Base-by-base conservation (phyloP, 805 yeast species). In the Candida vaughaniae region DNA sequence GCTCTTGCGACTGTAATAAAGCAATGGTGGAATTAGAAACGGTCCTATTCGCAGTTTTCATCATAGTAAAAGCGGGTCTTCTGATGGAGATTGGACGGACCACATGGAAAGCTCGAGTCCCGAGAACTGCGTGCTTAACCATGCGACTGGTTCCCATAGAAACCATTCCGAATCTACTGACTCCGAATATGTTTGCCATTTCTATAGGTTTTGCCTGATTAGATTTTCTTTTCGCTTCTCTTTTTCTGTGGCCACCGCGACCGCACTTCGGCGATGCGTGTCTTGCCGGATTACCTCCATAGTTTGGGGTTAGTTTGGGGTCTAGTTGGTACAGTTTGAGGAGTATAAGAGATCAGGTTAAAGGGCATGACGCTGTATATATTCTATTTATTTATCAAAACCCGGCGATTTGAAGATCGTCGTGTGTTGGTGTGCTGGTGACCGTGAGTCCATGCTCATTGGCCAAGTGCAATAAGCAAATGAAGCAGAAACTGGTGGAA, bases 1-100 rank as follows among this genome's bases (percentile, higher is more conserved):
- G 88, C 60, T 93, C 99, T 55, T 80, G 70, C 3, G 61, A 43
- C 38, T 64, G 69, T 23, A 69, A 60, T 39, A 59, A 46, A 22
- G 43, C 29, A 15, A 45, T 38, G 16, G 49, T 42, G 14, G 46
- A 37, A 22, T 35, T 45, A 8, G 49, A 42, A 10, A 38, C 45
- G 3, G 17, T 6, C 22, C 46, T 29, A 12, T 11, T 8, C 15
- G 35, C 28, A n/a, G n/a, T n/a, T n/a, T n/a, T n/a, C n/a, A n/a
- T n/a, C n/a, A n/a, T n/a, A n/a, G n/a, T n/a, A n/a, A n/a, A n/a
- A n/a, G n/a, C n/a, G n/a, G n/a, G n/a, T n/a, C n/a, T n/a, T n/a
- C n/a, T n/a, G n/a, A n/a, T n/a, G n/a, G n/a, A n/a, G n/a, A n/a
- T n/a, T n/a, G n/a, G n/a, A n/a, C n/a, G n/a, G n/a, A n/a, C n/a